Percentiles rank a stretch among this genome's conserved stretches.
Conservation (phyloP, 2,329 filamentous ascomycete species). For the Cladosporium phlei region DNA sequence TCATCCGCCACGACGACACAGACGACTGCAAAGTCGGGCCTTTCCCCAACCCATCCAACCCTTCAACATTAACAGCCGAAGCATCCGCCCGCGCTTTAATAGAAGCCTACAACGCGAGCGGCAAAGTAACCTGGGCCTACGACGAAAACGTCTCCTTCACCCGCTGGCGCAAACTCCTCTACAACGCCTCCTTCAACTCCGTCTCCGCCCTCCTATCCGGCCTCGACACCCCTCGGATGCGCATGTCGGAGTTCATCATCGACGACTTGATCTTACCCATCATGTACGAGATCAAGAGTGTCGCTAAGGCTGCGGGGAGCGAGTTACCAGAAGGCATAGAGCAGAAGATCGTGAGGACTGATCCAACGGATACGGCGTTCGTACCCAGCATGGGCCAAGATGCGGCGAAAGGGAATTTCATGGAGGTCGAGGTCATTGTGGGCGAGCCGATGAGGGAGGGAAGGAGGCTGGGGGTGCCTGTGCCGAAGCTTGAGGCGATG, state of each 20-base stretch:
- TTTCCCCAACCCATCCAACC: conserved; percentile 36
- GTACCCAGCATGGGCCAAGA: conserved; percentile 55
- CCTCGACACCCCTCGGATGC: conserved; percentile 49
- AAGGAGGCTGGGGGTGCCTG: conserved; percentile 43
- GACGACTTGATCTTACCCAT: conserved; percentile 48
- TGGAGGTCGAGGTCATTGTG: conserved; percentile 54
- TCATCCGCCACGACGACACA: conserved; percentile 50
- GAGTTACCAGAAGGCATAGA: conserved; percentile 42
- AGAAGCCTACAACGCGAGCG: conserved; percentile 43
- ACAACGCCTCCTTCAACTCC: conserved; percentile 50
- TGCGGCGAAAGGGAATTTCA: conserved; percentile 49
- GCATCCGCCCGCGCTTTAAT: conserved; percentile 39
- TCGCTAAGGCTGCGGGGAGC: conserved; percentile 42
- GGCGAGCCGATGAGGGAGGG: conserved; percentile 55
- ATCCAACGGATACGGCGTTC: conserved; percentile 42
- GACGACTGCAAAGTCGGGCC: conserved; percentile 50
- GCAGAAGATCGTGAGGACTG: conserved; percentile 43
- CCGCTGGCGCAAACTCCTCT: conserved; percentile 51
- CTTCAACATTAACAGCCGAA: conserved; percentile 28
- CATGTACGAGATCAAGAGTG: conserved; percentile 51
- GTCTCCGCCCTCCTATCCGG: conserved; percentile 49
- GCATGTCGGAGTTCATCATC: conserved; percentile 40
- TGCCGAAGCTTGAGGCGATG: conserved; percentile 47
- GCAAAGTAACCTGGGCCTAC: conserved; percentile 42
- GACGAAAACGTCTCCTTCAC: conserved; percentile 40